Conservation (phyloP, 768 basidiomycete species). For the Suillus cothurnatus region DNA sequence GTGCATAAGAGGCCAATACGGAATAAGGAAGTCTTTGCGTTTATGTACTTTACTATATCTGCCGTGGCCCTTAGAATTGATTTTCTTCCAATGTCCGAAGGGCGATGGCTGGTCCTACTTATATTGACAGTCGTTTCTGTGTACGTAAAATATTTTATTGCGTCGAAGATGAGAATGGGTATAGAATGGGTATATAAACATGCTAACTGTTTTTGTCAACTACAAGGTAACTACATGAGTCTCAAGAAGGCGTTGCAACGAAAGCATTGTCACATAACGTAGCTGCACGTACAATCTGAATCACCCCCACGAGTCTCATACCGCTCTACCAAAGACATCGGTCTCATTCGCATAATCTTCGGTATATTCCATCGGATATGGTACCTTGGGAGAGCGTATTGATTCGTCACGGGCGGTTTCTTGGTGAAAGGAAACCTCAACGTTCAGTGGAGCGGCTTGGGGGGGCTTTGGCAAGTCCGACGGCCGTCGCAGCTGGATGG, state of each 20-base stretch:
- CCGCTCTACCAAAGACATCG: neutral
- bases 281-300: neutral
- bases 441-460: neutral
- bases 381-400: neutral
- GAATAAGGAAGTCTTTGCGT: neutral
- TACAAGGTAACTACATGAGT: neutral
- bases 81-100: neutral
- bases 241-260: neutral
- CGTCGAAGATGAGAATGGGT: too few species aligned
- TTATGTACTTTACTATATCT: neutral
- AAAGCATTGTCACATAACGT: neutral
- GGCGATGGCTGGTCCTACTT: neutral
- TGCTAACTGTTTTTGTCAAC: neutral
- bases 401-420: neutral
- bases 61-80: neutral
- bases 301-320: neutral
- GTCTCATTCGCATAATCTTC: too few species aligned
- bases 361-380: neutral
- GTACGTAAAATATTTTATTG: neutral
- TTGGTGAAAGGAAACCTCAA: neutral
- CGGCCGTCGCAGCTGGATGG: conserved; percentile 17
- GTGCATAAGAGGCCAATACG: neutral
- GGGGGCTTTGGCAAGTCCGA: neutral
- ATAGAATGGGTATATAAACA: neutral
- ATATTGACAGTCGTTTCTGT: neutral